Evolutionary conservation across 192 early-diverging fungal genomes (phyloP), one percentile per base, ranked within the genome.

Genomic region (Coemansia sp.): DNA sequence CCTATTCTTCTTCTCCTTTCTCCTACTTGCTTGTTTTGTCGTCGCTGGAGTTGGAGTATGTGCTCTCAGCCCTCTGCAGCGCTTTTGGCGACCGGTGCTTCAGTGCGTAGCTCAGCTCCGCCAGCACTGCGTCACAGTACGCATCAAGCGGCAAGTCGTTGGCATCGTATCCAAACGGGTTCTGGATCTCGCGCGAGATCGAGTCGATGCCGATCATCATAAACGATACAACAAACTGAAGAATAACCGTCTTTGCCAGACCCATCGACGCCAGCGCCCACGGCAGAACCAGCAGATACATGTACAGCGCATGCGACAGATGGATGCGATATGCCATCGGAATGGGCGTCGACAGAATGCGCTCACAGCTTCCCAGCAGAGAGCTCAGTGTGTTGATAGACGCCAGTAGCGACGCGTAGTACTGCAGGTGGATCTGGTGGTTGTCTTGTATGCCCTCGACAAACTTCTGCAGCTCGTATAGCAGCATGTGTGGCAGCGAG

Each of bases 161-260:
- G 26, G 79, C 79, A 58, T 94, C 92, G 67, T 87, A 85, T 41
- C 92, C 92, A 73, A 96, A 96, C 10, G 95, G 95, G 72, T 96
- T 95, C 82, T 98, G 95, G 61, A 98, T 95, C 80, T 95, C 92
- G 16, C 85, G 84, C 36, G 91, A 94, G 62, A 96, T 95, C 10
- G 79, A 78, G 59, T 94, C 89, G 59, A 98, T 91, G 68, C 96
- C 96, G 18, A 95, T 75, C 68, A 95, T 81, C 58, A 86, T 88
- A 63, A 94, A 93, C 1, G 89, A 72, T 2, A 88, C 80, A 9
- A 96, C 75, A 54, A 88, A 80, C 58, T 88, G 83, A 12, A 93
- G 67, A 6, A 90, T 82, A 48, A 95, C 89, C 55, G 92, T 89
- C 39, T 80, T 68, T 70, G 86, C 90, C 36, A 63, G 37, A 22